Percentiles rank a stretch among this genome's conserved stretches.
Conservation (phyloP, 306 rosid genomes). For the Mucuna pruriens region DNA sequence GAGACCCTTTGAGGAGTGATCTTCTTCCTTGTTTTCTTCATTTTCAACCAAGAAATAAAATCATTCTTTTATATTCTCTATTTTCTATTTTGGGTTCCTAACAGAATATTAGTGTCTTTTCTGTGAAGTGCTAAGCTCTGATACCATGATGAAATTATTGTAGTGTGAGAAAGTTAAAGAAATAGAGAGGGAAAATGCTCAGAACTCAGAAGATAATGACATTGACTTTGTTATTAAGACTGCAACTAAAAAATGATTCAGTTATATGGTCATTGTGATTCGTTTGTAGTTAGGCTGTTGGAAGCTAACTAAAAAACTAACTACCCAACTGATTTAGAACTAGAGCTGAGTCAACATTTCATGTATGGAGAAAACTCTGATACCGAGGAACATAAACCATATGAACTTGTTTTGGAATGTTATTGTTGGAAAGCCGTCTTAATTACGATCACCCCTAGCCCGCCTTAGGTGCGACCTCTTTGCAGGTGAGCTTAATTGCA, state of each 20-base stretch:
- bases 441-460: no score
- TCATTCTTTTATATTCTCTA: neutral
- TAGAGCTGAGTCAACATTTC: neutral
- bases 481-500: no score
- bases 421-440: no score
- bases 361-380: neutral
- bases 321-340: neutral
- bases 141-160: neutral
- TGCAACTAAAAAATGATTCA: neutral
- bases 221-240: neutral
- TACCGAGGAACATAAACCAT: neutral
- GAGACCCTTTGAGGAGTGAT: neutral
- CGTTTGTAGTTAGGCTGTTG: neutral
- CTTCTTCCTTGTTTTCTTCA: neutral
- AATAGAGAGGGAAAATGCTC: neutral
- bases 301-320: neutral
- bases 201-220: neutral
- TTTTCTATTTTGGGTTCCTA: neutral
- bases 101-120: neutral
- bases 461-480: no score
- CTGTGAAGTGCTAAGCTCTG: neutral
- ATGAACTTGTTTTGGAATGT: conserved; percentile 4
- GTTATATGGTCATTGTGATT: neutral
- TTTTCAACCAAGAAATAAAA: neutral
- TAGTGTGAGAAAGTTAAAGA: neutral